Percentiles rank a stretch among this genome's conserved stretches.
phyloP scores from a whole-genome alignment of 768 basidiomycete genomes.

The Lentinula guzmanii region DNA sequence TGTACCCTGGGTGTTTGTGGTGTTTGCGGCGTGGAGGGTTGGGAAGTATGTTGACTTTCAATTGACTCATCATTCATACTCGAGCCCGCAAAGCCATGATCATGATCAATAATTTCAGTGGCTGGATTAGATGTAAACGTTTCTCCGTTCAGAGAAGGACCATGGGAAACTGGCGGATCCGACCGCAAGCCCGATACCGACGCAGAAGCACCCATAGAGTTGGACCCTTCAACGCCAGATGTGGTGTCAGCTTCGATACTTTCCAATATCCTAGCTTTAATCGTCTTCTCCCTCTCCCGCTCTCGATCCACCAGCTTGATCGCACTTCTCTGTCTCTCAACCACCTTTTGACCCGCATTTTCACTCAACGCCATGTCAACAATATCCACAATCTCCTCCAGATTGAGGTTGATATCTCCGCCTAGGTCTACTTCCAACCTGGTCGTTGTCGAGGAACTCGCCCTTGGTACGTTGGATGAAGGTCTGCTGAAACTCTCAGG shows the following conservation, averaged over 20 bases:
- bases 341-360: background rate
- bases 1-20: background rate
- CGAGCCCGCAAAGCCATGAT: background rate
- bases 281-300: background rate
- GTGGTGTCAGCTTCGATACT: background rate
- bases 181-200: background rate
- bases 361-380: background rate
- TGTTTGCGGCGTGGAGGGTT: background rate
- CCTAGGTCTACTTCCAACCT: background rate
- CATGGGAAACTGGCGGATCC: background rate
- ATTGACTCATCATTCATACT: background rate
- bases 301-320: conserved; percentile 1
- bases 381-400: background rate
- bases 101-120: background rate
- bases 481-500: conserved; percentile 11
- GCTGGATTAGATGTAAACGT: background rate
- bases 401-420: background rate
- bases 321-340: conserved; percentile 1
- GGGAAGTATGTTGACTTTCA: background rate
- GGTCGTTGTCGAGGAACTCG: background rate
- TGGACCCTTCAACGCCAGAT: background rate
- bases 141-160: background rate
- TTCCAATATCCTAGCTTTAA: background rate
- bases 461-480: background rate
- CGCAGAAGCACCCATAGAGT: background rate